Evolutionary conservation across 352 stramenopile species (phyloP).

Genomic region (Thalassiosira gravida): DNA sequence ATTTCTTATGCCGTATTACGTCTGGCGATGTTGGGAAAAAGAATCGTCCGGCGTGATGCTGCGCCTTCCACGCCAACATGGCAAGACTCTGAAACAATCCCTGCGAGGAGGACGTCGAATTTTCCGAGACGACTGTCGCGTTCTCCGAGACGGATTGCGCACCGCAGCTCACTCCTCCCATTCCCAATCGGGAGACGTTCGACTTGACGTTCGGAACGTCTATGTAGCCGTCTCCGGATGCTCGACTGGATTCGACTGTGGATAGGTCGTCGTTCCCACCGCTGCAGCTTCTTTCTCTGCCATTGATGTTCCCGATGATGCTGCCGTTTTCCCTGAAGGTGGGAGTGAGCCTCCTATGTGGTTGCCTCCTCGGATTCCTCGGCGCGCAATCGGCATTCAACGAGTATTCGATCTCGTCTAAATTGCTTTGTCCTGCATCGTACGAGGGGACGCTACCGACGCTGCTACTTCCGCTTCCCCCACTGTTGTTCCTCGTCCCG

Average conservation of each 20-base stretch:
- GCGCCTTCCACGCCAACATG: slow-evolving; percentile 29
- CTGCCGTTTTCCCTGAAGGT: neutral
- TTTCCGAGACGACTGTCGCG: slow-evolving; percentile 13
- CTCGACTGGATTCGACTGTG: slow-evolving; percentile 27
- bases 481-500: neutral
- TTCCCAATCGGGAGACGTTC: slow-evolving; percentile 42
- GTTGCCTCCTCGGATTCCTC: slow-evolving; percentile 1
- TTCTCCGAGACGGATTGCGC: slow-evolving; percentile 23
- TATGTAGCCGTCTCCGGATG: slow-evolving; percentile 5
- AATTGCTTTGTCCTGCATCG: slow-evolving; percentile 13
- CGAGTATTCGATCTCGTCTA: slow-evolving; percentile 54
- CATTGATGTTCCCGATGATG: neutral
- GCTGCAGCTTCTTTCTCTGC: neutral
- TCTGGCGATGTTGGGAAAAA: slow-evolving; percentile 40
- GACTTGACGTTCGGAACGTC: slow-evolving; percentile 29
- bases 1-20: slow-evolving; percentile 46
- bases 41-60: slow-evolving; percentile 30
- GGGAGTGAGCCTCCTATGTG: neutral
- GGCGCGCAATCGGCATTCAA: slow-evolving; percentile 33
- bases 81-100: slow-evolving; percentile 25
- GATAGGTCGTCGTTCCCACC: slow-evolving; percentile 23
- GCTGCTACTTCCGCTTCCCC: slow-evolving; percentile 21
- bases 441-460: slow-evolving; percentile 1
- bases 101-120: slow-evolving; percentile 6
- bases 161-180: slow-evolving; percentile 38